Evolutionary conservation across 2,329 filamentous ascomycete species (phyloP).

Genomic region (Xylariales sp.): DNA sequence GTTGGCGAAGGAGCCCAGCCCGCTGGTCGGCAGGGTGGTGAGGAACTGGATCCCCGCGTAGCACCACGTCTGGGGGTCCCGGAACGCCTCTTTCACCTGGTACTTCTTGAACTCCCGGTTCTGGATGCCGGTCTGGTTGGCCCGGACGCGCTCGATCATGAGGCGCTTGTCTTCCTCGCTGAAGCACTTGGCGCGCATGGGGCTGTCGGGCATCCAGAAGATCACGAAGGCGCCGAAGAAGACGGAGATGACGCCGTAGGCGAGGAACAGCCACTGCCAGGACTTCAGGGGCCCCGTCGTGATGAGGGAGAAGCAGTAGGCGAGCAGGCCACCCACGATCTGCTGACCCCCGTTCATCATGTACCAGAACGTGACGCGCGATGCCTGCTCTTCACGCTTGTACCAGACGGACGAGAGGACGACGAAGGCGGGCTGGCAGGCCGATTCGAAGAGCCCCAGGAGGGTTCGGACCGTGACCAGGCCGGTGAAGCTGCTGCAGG

Average conservation of each 20-base stretch:
- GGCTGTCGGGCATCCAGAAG: conserved; percentile 63
- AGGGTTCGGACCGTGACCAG: conserved; percentile 59
- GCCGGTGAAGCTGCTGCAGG: conserved; percentile 54
- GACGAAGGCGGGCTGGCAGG: conserved; percentile 65
- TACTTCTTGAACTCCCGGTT: conserved; percentile 44
- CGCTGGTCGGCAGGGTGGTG: conserved; percentile 69
- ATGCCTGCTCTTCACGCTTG: conserved; percentile 61
- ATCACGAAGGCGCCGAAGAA: conserved; percentile 62
- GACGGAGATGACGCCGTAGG: conserved; percentile 60
- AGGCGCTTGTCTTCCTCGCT: conserved; percentile 60
- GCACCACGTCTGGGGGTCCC: conserved; percentile 63
- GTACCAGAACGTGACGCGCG: conserved; percentile 67
- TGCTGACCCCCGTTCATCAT: conserved; percentile 76
- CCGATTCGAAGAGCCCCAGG: conserved; percentile 67
- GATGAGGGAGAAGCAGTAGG: conserved; percentile 58
- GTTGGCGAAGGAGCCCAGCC: conserved; percentile 68
- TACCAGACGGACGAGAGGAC: conserved; percentile 69
- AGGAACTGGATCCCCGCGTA: conserved; percentile 63
- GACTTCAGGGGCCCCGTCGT: conserved; percentile 48
- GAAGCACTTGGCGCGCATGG: conserved; percentile 69
- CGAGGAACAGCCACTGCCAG: conserved; percentile 67
- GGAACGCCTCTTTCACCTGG: conserved; percentile 46
- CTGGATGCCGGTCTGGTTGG: conserved; percentile 59
- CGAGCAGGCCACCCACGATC: conserved; percentile 66
- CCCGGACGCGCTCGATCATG: conserved; percentile 56